phyloP scores from a whole-genome alignment of 805 yeast species.

The Torulaspora microellipsoides region DNA sequence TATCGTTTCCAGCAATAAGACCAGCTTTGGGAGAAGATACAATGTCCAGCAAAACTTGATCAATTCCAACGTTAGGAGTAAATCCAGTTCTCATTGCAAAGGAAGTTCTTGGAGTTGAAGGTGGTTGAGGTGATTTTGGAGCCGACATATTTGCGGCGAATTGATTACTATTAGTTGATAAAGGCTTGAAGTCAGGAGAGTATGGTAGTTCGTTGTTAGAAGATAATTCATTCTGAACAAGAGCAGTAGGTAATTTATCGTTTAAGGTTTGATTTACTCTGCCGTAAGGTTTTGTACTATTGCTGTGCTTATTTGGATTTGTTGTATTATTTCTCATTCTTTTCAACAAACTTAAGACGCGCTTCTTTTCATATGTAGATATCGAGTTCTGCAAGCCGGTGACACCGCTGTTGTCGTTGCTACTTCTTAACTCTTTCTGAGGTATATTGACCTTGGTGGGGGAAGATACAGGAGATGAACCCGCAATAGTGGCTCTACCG shows the following conservation, averaged over 20 bases:
- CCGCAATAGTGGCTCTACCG: conserved; percentile 34
- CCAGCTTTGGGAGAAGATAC: conserved; percentile 15
- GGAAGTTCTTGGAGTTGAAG: conserved; percentile 27
- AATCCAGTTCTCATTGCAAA: conserved; percentile 25
- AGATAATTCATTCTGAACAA: no score
- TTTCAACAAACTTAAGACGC: conserved; percentile 27
- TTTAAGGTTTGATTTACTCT: no score
- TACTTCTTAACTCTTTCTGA: background rate
- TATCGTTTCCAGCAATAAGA: conserved; percentile 7
- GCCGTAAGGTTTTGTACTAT: background rate
- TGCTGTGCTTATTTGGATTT: conserved; percentile 3
- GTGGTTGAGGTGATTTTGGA: conserved; percentile 16
- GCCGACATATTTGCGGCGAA: no score
- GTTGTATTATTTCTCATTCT: conserved; percentile 26
- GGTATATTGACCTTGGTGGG: conserved; percentile 1
- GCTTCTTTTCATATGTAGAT: conserved; percentile 22
- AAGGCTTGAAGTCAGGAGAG: no score
- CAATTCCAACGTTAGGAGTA: conserved; percentile 25
- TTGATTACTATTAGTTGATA: no score
- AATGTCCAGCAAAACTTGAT: conserved; percentile 21
- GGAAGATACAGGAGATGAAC: conserved; percentile 14
- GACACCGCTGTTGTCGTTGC: no score
- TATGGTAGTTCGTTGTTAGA: no score
- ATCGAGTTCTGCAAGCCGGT: background rate
- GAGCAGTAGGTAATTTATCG: no score